These are phyloP conservation scores for Cladophialophora psammophila DNA, from an alignment of 2,329 filamentous ascomycete species.

Conservation along the genomic window DNA sequence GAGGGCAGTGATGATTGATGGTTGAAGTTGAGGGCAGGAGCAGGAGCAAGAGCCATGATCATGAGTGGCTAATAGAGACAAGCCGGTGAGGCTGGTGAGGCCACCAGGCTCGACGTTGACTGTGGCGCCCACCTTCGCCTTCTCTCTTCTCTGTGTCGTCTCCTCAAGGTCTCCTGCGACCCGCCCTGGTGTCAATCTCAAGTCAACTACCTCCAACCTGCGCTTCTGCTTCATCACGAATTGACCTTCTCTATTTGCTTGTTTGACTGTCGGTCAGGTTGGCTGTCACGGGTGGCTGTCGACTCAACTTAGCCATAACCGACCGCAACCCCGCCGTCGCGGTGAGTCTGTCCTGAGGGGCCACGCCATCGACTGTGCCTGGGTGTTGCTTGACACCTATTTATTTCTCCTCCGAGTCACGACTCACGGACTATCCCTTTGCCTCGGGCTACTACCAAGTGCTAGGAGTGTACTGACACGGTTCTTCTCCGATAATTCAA, in stretches of 20 bases:
- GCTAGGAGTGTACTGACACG: not conserved
- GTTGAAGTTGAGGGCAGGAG: not conserved
- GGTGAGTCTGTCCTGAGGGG: not conserved
- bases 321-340: not conserved
- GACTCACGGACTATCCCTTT: not conserved
- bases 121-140: not conserved
- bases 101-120: not conserved
- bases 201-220: not conserved
- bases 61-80: not conserved
- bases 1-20: constrained; percentile 3
- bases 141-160: not conserved
- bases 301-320: not conserved
- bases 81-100: not conserved
- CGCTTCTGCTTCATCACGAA: not conserved
- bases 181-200: not conserved
- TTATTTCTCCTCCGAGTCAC: not conserved
- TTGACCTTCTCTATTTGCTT: not conserved
- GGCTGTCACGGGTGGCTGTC: not conserved
- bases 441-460: not conserved
- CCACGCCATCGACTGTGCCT: constrained; percentile 38
- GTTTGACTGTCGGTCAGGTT: not conserved
- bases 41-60: not conserved
- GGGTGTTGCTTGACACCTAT: constrained; percentile 14
- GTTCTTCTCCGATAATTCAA: not conserved
- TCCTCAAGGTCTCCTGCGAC: not conserved